Percentiles rank a stretch among this genome's conserved stretches.
These are phyloP conservation scores for Lippia alba DNA, from an alignment of 305 asterid genomes.

Conservation along the genomic window DNA sequence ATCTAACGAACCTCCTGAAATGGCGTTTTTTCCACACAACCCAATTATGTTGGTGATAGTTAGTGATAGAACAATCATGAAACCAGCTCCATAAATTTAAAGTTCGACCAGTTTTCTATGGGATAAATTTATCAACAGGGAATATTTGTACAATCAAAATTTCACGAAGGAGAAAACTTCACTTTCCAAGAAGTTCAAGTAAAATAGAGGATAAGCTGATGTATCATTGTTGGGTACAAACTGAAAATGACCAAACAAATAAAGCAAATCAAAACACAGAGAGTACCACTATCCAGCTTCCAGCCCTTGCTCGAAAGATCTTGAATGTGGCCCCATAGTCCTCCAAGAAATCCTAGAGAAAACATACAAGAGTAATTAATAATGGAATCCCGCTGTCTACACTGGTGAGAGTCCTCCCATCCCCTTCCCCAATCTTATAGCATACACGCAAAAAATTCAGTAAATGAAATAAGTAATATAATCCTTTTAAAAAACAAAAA, in stretches of 20 bases:
- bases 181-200: slow-evolving; percentile 25
- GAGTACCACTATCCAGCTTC: slow-evolving; percentile 96
- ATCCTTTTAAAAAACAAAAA: no score
- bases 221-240: slow-evolving; percentile 20
- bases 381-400: slow-evolving; percentile 15
- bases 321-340: slow-evolving; percentile 91
- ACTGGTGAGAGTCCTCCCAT: slow-evolving; percentile 11
- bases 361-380: slow-evolving; percentile 28
- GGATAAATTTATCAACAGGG: slow-evolving; percentile 23
- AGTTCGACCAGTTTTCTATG: background rate
- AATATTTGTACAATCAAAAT: slow-evolving; percentile 22
- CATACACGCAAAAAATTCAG: slow-evolving; percentile 28
- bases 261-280: slow-evolving; percentile 33
- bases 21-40: slow-evolving; percentile 4
- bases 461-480: slow-evolving; percentile 14
- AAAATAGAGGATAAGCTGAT: slow-evolving; percentile 12
- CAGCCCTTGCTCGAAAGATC: slow-evolving; percentile 92
- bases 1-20: slow-evolving; percentile 1
- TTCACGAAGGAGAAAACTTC: slow-evolving; percentile 14
- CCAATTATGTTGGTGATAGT: background rate
- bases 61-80: slow-evolving; percentile 2
- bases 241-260: slow-evolving; percentile 22
- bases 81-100: slow-evolving; percentile 8
- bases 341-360: slow-evolving; percentile 87
- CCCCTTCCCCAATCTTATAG: slow-evolving; percentile 20